phyloP scores from a whole-genome alignment of 768 basidiomycete species.

The Ramaria sp. region DNA sequence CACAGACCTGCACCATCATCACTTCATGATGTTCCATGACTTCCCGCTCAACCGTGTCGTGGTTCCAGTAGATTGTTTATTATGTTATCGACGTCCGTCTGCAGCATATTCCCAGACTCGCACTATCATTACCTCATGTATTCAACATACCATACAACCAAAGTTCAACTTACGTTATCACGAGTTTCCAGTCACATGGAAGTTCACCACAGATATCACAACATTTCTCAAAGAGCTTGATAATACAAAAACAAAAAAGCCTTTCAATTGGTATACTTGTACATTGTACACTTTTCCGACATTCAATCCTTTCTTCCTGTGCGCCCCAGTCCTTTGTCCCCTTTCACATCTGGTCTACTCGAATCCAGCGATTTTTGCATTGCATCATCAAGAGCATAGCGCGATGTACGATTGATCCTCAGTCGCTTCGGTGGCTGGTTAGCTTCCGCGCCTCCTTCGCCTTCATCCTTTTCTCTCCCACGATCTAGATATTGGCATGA shows the following conservation, averaged over 20 bases:
- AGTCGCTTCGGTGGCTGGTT: constrained; percentile 47
- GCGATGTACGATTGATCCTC: constrained; percentile 36
- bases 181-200: neutral
- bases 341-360: neutral
- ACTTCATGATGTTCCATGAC: neutral
- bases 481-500: constrained; percentile 35
- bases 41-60: constrained; percentile 2
- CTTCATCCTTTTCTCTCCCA: constrained; percentile 37
- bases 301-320: neutral
- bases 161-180: too few relatives aligned
- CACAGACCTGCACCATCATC: too few relatives aligned
- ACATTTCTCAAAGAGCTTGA: neutral
- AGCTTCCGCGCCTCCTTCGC: constrained; percentile 30
- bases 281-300: neutral
- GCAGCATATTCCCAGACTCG: too few relatives aligned
- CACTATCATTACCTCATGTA: neutral
- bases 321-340: neutral
- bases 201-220: neutral
- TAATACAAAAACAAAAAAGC: neutral
- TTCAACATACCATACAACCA: neutral
- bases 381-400: constrained; percentile 4
- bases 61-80: neutral
- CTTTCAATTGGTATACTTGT: neutral
- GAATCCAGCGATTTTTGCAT: constrained; percentile 5
- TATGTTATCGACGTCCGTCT: neutral